Conservation (phyloP, 2,329 filamentous ascomycete genomes). For the Talaromyces sp. region DNA sequence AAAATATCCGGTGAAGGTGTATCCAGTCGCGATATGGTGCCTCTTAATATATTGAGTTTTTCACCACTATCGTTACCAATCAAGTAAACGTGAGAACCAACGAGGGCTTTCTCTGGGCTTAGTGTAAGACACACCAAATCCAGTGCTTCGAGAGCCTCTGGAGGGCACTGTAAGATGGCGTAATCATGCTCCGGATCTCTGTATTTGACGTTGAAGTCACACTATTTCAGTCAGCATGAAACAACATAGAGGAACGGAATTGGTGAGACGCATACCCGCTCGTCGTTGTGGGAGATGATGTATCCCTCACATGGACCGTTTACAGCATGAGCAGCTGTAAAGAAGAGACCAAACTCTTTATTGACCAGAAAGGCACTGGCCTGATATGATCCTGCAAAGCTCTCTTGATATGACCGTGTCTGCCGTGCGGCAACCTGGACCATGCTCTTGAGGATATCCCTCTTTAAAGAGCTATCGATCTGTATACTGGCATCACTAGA, state of each 20-base stretch:
- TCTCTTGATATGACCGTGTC: conserved; percentile 15
- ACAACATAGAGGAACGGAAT: neutral
- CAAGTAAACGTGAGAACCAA: conserved; percentile 16
- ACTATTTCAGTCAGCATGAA: conserved; percentile 3
- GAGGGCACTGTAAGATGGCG: conserved; percentile 15
- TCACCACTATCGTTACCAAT: conserved; percentile 19
- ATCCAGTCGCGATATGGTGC: conserved; percentile 15
- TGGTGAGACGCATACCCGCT: conserved; percentile 1
- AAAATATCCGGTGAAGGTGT: conserved; percentile 7
- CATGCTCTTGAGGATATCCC: conserved; percentile 18
- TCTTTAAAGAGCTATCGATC: conserved; percentile 16
- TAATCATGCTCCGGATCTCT: conserved; percentile 18
- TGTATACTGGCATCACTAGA: conserved; percentile 12
- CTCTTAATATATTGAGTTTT: conserved; percentile 15
- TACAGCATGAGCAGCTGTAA: conserved; percentile 17
- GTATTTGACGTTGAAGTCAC: conserved; percentile 18
- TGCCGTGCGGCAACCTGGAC: conserved; percentile 16
- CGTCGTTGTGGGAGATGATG: conserved; percentile 17
- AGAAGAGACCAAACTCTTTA: conserved; percentile 9
- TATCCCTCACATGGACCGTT: conserved; percentile 18
- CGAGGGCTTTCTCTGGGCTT: conserved; percentile 7
- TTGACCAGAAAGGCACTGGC: conserved; percentile 17
- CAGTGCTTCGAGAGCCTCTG: neutral
- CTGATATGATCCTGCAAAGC: conserved; percentile 13
- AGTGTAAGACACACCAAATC: conserved; percentile 15